Conservation (phyloP, 441 rosid species). For the Breynia disticha region DNA sequence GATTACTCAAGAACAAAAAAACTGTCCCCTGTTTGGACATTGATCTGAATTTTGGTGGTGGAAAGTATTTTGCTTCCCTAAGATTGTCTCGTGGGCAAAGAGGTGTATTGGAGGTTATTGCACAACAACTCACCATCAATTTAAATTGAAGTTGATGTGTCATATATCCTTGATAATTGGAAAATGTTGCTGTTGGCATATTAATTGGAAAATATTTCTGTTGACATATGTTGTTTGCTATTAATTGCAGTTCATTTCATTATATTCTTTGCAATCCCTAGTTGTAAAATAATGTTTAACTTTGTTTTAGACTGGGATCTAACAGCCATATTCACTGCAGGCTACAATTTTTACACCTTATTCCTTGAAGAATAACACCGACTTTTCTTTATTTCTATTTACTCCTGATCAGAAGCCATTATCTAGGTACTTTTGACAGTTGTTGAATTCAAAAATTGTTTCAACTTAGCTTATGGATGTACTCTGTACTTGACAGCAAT, state of each 20-base stretch:
- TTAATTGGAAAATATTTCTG: too few species aligned
- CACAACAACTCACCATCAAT: conserved; percentile 4
- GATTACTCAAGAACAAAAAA: conserved; percentile 52
- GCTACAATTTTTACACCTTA: conserved; percentile 66
- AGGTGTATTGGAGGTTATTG: conserved; percentile 86
- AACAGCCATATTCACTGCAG: conserved; percentile 34
- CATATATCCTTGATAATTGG: not conserved
- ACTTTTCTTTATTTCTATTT: conserved; percentile 45
- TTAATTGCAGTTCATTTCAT: too few species aligned
- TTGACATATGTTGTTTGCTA: too few species aligned
- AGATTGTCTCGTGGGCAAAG: conserved; percentile 74
- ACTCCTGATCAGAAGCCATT: conserved; percentile 57
- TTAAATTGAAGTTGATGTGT: not conserved
- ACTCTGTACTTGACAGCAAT: conserved; percentile 13
- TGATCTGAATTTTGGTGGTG: conserved; percentile 81
- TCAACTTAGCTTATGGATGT: conserved; percentile 6
- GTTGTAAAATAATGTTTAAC: too few species aligned
- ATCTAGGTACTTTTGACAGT: conserved; percentile 36
- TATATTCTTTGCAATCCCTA: too few species aligned
- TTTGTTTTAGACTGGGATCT: not conserved
- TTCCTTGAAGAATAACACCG: conserved; percentile 72
- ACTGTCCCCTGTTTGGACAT: conserved; percentile 52
- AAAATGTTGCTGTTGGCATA: too few species aligned
- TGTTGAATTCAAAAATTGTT: conserved; percentile 13
- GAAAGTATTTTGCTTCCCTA: conserved; percentile 67